A percentile compares a stretch with the other conserved stretches of the same genome.
Conservation (phyloP, 371 early-diverging fungal genomes). For the Capniomyces stellatus region DNA sequence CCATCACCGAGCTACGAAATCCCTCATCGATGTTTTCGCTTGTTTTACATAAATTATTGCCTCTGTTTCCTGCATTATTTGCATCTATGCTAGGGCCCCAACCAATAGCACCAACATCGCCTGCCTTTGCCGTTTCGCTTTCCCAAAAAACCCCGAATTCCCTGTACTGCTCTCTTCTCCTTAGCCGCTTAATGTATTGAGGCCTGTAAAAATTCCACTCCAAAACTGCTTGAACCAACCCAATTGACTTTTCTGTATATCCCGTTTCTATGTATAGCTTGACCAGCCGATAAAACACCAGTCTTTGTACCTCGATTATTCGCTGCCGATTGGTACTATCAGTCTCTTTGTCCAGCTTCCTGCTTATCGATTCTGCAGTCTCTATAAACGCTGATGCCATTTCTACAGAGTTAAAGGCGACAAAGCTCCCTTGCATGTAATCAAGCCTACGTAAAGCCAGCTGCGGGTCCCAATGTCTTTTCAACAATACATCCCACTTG, state of each 20-base stretch:
- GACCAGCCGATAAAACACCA: background rate
- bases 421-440: background rate
- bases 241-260: background rate
- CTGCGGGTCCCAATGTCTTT: background rate
- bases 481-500: constrained; percentile 2
- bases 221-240: constrained; percentile 1
- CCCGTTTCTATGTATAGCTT: background rate
- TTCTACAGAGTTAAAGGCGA: background rate
- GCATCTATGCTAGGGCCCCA: background rate
- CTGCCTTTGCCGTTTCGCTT: background rate
- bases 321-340: background rate
- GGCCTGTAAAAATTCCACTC: constrained; percentile 1
- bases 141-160: background rate
- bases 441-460: background rate
- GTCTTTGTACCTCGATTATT: background rate
- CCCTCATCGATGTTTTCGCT: too few species aligned
- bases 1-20: too few species aligned
- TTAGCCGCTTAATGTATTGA: too few species aligned
- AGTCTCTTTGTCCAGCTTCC: background rate
- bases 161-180: too few species aligned
- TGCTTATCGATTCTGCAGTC: background rate
- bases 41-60: too few species aligned
- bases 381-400: background rate
- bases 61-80: too few species aligned
- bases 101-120: background rate